These are phyloP conservation scores for Metschnikowia arizonensis DNA, from an alignment of 805 yeast genomes.

Conservation along the genomic window DNA sequence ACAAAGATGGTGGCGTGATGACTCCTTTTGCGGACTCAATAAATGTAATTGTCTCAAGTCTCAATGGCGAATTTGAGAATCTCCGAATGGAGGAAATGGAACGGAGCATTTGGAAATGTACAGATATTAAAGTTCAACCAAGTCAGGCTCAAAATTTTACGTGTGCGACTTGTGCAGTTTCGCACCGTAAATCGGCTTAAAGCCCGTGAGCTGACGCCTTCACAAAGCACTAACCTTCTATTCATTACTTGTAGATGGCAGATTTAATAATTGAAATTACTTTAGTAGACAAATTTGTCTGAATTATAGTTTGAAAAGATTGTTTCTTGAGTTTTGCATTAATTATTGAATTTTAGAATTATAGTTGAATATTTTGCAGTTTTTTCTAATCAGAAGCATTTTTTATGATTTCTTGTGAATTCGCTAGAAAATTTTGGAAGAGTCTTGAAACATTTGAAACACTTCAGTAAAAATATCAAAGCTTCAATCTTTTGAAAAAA, in stretches of 20 bases:
- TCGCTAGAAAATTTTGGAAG: no score
- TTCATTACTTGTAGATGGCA: neutral
- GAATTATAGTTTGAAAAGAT: neutral
- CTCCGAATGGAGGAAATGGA: constrained; percentile 9
- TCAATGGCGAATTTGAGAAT: constrained; percentile 10
- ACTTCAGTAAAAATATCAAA: neutral
- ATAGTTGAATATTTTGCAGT: neutral
- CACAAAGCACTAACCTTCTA: neutral
- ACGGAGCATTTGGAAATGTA: constrained; percentile 11
- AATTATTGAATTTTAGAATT: neutral
- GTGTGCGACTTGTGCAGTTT: constrained; percentile 3
- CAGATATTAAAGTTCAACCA: neutral
- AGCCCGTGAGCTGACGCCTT: neutral
- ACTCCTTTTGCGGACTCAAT: constrained; percentile 58
- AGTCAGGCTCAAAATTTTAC: constrained; percentile 2
- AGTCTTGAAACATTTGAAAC: no score
- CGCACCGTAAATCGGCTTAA: constrained; percentile 6
- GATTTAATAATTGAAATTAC: neutral
- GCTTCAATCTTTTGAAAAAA: neutral
- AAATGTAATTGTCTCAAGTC: constrained; percentile 60
- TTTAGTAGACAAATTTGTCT: neutral
- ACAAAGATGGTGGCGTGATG: constrained; percentile 64
- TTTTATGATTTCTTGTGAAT: neutral
- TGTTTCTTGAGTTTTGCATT: neutral
- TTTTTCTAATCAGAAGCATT: neutral